Conservation (phyloP, 2,329 filamentous ascomycete genomes). For the Ceratocystiopsis sp. region DNA sequence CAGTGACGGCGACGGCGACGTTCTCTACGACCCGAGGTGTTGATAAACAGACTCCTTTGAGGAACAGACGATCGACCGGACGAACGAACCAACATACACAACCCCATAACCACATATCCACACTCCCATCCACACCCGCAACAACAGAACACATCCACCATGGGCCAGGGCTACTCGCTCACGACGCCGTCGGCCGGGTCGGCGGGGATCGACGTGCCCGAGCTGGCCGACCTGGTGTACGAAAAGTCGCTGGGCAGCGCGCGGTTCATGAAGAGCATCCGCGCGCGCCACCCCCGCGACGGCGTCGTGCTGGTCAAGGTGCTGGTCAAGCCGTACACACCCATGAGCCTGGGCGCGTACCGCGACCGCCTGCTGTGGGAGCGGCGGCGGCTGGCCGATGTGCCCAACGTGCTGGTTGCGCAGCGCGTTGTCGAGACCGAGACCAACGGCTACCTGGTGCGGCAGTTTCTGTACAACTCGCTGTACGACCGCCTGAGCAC, state of each 20-base stretch:
- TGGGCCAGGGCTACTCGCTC: constrained; percentile 95
- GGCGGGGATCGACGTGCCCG: constrained; percentile 83
- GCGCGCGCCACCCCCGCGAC: constrained; percentile 65
- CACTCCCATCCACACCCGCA: too few relatives aligned
- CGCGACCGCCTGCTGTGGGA: constrained; percentile 69
- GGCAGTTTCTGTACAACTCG: constrained; percentile 91
- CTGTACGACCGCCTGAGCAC: constrained; percentile 95
- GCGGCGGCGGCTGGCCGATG: constrained; percentile 57
- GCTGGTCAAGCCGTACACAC: constrained; percentile 77
- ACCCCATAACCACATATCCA: too few relatives aligned
- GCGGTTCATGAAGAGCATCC: constrained; percentile 91
- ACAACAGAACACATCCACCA: constrained; percentile 29
- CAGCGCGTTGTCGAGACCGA: constrained; percentile 84
- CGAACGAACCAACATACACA: too few relatives aligned
- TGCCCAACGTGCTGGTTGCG: constrained; percentile 83
- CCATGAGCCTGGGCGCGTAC: constrained; percentile 66
- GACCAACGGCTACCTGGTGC: constrained; percentile 79
- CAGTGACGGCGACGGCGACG: too few relatives aligned
- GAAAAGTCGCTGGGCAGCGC: constrained; percentile 84
- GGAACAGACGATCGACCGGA: too few relatives aligned
- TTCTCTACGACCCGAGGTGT: too few relatives aligned
- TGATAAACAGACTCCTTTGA: too few relatives aligned
- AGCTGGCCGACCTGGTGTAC: constrained; percentile 78
- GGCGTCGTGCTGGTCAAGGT: constrained; percentile 89
- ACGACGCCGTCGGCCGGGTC: constrained; percentile 81